Base-by-base conservation (phyloP, 345 rosid genomes). In the Trapa incisa region DNA sequence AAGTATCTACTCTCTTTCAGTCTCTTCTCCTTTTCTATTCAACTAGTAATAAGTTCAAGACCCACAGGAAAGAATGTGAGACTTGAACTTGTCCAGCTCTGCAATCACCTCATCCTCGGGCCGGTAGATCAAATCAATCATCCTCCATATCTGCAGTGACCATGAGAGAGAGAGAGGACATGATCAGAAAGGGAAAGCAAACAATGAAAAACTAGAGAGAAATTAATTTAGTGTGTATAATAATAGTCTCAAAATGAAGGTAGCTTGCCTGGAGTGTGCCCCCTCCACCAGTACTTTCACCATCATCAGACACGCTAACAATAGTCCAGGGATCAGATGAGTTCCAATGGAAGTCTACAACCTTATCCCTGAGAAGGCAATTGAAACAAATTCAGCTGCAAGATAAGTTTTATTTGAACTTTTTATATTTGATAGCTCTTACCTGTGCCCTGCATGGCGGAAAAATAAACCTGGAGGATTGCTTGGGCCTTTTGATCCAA, bases 361-460 rank as follows among this genome's bases (percentile, higher is more conserved):
- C 81, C 73, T 82, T 84, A 71, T 86, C 88, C 76, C 91, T 86
- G 70, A 47, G 63, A 35, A 71, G 37, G 65, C 45, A 73, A 67
- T 62, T 33, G 32, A 56, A 37, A 60, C 56, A 47, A 41, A 57
- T 39, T 32, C 36, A 11, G 64, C 15, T 8, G 2, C 16, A 10
- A 53, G 47, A 67, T 37, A 67, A 52, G 13, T 33, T 2, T 41
- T 52, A 2, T 33, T 36, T 48, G 32, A 15, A 32, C 11, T 37
- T 11, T 16, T 32, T 9, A 37, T 35, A 67, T 36, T 13, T 1
- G 12, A 12, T 1, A 0, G n/a, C 37, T 22, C 65, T 56, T 65
- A 82, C 92, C 92, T 80, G 73, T 86, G 92, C 35, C 89, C 92
- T 66, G 89, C 83, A 84, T 86, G 89, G 36, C 73, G 84, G 73